Conservation (phyloP, 306 rosid genomes). For the Quercus gilva region DNA sequence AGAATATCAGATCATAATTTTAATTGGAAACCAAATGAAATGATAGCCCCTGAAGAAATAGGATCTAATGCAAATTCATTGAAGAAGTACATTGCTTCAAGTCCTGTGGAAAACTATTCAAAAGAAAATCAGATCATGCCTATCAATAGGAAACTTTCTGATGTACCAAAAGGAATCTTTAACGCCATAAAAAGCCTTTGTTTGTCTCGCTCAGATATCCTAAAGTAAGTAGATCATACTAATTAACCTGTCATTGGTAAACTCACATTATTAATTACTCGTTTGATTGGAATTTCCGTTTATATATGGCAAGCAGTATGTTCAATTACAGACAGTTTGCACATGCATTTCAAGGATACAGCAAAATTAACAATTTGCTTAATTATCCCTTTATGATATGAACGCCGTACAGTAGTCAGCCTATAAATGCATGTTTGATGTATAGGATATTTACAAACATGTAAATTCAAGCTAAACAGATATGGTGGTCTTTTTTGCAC, state of each 20-base stretch:
- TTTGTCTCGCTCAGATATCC: conserved; percentile 69
- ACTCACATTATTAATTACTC: conserved; percentile 4
- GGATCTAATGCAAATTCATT: conserved; percentile 27
- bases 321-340: background rate
- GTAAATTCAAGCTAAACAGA: background rate
- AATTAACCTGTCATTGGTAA: conserved; percentile 2
- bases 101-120: conserved; percentile 32
- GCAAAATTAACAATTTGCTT: background rate
- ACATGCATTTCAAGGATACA: background rate
- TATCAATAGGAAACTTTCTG: conserved; percentile 30
- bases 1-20: conserved; percentile 26
- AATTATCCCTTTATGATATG: background rate
- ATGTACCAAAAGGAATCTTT: conserved; percentile 48
- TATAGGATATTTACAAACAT: background rate
- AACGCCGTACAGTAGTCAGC: background rate
- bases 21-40: conserved; percentile 33
- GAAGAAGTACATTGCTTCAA: conserved; percentile 31
- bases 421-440: background rate
- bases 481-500: background rate
- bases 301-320: background rate
- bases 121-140: conserved; percentile 40
- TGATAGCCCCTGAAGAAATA: conserved; percentile 13
- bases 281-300: background rate
- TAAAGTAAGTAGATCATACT: conserved; percentile 60
- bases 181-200: conserved; percentile 63